These are phyloP conservation scores for Artemisia tridentata DNA, from an alignment of 129 eudicot species.

Conservation along the genomic window DNA sequence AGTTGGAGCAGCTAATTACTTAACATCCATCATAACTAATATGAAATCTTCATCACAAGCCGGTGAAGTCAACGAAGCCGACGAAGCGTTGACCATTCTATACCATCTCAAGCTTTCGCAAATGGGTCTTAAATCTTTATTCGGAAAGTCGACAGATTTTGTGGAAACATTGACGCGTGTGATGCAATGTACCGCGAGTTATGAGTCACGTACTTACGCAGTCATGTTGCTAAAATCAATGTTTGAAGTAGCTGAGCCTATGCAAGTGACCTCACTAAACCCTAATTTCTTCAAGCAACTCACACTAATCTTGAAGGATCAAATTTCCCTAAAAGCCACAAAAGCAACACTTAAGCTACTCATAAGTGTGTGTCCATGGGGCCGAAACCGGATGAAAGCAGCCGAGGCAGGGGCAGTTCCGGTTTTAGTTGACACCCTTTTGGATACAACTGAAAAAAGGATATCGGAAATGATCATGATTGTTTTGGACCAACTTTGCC, in stretches of 20 bases:
- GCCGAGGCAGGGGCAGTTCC: conserved; percentile 49
- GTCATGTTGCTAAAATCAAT: conserved; percentile 46
- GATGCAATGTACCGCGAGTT: conserved; percentile 43
- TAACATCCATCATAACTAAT: conserved; percentile 27
- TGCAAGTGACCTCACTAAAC: conserved; percentile 31
- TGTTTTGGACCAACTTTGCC: conserved; percentile 46
- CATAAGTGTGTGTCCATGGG: conserved; percentile 42
- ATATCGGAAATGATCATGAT: conserved; percentile 41
- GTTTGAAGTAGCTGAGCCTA: conserved; percentile 54
- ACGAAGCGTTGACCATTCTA: conserved; percentile 53
- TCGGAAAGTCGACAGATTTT: conserved; percentile 22
- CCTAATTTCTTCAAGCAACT: conserved; percentile 38
- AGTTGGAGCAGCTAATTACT: conserved; percentile 38
- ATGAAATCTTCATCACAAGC: conserved; percentile 18
- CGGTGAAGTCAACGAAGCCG: conserved; percentile 30
- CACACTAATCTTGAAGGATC: conserved; percentile 39
- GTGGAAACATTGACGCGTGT: conserved; percentile 38
- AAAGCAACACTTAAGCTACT: conserved; percentile 52
- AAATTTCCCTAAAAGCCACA: conserved; percentile 48
- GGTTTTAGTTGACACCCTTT: conserved; percentile 37
- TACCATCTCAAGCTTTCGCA: conserved; percentile 43
- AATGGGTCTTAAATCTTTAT: conserved; percentile 33
- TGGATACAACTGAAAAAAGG: conserved; percentile 48
- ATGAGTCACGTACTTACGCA: conserved; percentile 60
- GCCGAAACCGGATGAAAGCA: conserved; percentile 54